These are phyloP conservation scores for Raphanus raphanistrum DNA, from an alignment of 345 rosid species.

Conservation along the genomic window DNA sequence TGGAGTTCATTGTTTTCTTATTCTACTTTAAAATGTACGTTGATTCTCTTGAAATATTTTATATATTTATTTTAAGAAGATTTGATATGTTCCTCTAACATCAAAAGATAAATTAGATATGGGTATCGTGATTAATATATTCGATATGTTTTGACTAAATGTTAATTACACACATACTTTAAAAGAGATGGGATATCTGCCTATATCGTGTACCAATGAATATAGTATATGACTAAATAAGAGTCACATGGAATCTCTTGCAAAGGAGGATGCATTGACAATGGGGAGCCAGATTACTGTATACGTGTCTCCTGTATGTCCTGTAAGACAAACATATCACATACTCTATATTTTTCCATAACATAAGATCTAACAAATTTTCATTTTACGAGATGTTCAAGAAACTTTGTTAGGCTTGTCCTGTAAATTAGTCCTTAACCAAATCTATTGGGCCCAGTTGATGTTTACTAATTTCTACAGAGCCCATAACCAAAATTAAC, in stretches of 20 bases:
- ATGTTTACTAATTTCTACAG: neutral
- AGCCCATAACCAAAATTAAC: neutral
- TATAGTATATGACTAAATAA: neutral
- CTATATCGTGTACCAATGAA: constrained; percentile 23
- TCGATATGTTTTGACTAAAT: constrained; percentile 1
- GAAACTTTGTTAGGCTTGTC: constrained; percentile 6
- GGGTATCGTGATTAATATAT: neutral
- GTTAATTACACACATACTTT: neutral
- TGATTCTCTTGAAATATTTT: neutral
- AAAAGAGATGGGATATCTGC: constrained; percentile 20
- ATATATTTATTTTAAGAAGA: neutral
- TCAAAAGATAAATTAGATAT: no score
- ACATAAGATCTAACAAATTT: no score
- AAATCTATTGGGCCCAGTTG: neutral
- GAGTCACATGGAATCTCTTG: constrained; percentile 23
- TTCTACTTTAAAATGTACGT: neutral
- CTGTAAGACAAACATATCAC: neutral
- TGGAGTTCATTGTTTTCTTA: neutral
- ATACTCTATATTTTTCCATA: no score
- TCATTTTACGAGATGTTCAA: no score
- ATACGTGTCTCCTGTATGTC: constrained; percentile 24
- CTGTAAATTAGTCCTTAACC: neutral
- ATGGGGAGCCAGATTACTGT: constrained; percentile 35
- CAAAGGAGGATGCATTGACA: constrained; percentile 18
- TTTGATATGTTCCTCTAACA: neutral